These are phyloP conservation scores for Chamaecrista fasciculata DNA, from an alignment of 306 rosid genomes.

Conservation along the genomic window DNA sequence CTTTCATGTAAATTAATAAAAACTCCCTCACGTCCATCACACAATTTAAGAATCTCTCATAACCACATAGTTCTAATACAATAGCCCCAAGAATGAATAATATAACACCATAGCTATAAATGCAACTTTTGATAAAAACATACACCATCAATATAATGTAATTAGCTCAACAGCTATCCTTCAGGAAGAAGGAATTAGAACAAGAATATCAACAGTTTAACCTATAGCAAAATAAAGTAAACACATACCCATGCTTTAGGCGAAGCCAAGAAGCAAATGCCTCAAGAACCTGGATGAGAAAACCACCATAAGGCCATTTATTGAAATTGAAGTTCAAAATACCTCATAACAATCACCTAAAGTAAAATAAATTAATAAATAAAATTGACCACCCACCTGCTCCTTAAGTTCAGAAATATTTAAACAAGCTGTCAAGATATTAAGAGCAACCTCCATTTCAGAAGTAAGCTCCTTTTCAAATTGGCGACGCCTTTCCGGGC, in stretches of 20 bases:
- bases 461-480: conserved; percentile 95
- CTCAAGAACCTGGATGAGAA: conserved; percentile 79
- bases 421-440: conserved; percentile 88
- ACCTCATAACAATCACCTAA: conserved; percentile 26
- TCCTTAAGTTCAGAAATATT: conserved; percentile 89
- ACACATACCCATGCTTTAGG: conserved; percentile 87
- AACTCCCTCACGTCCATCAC: conserved; percentile 8
- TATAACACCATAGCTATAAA: conserved; percentile 3
- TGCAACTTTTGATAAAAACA: conserved; percentile 8
- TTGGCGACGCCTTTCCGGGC: conserved; percentile 97
- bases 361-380: conserved; percentile 7
- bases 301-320: conserved; percentile 27
- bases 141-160: not conserved
- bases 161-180: not conserved
- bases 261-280: conserved; percentile 99
- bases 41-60: conserved; percentile 17
- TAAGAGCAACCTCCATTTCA: conserved; percentile 89
- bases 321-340: conserved; percentile 10
- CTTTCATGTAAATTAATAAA: not conserved
- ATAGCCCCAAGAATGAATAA: not conserved
- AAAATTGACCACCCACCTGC: conserved; percentile 56
- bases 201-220: not conserved
- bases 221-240: conserved; percentile 21
- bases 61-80: conserved; percentile 9
- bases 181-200: not conserved